These are phyloP conservation scores for Cyberlindnera veronae DNA, from an alignment of 805 yeast genomes.

Conservation along the genomic window DNA sequence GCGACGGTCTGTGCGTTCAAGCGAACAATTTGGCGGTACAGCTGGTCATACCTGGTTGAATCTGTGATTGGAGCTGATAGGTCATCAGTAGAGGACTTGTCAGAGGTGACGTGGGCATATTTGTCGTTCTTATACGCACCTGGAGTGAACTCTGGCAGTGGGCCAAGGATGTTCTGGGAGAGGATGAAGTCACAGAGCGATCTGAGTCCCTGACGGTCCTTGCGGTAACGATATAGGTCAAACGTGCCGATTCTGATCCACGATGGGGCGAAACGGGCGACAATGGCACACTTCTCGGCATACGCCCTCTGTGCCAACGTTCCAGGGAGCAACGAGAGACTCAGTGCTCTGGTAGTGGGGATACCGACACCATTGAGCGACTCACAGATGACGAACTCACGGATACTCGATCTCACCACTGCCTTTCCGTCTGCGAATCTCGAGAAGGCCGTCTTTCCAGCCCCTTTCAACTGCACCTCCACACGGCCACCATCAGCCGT, in stretches of 20 bases:
- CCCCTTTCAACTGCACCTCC: conserved; percentile 85
- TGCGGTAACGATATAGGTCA: conserved; percentile 74
- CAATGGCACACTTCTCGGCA: conserved; percentile 80
- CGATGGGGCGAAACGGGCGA: conserved; percentile 74
- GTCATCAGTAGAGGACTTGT: conserved; percentile 14
- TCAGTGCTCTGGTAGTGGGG: conserved; percentile 81
- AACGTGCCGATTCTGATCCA: conserved; percentile 91
- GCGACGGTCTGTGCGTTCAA: conserved; percentile 78
- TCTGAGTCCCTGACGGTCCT: conserved; percentile 60
- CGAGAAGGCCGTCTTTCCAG: conserved; percentile 88
- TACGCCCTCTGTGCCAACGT: conserved; percentile 71
- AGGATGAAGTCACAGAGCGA: conserved; percentile 71
- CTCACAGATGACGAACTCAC: conserved; percentile 87
- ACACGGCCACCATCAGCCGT: conserved; percentile 38
- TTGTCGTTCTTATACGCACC: conserved; percentile 23
- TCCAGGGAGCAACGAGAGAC: conserved; percentile 67
- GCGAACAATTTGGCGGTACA: conserved; percentile 68
- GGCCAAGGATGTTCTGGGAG: conserved; percentile 47
- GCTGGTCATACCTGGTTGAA: conserved; percentile 59
- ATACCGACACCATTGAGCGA: conserved; percentile 75
- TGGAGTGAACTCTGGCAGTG: conserved; percentile 27
- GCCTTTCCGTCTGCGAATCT: conserved; percentile 98
- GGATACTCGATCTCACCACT: conserved; percentile 77
- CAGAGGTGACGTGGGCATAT: conserved; percentile 21
- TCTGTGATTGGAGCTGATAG: too few relatives aligned